A percentile compares a stretch with the other conserved stretches of the same genome.
phyloP scores from a whole-genome alignment of 2,329 filamentous ascomycete species.

The Fusarium ambrosium region DNA sequence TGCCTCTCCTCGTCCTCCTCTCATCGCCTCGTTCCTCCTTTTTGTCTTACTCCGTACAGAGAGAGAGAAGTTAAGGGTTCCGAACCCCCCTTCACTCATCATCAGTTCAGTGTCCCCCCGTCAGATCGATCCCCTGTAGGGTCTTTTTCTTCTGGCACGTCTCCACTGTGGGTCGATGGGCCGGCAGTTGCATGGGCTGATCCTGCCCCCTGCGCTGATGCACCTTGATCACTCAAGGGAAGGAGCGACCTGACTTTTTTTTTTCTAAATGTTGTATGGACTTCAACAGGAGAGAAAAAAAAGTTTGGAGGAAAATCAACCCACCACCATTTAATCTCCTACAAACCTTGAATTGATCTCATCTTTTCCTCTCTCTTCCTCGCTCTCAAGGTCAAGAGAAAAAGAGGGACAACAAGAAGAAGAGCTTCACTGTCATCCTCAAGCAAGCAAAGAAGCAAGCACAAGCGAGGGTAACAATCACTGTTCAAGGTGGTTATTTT shows the following conservation, averaged over 20 bases:
- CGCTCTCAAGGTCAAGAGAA: background rate
- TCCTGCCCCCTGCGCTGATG: conserved; percentile 29
- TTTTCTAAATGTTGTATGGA: conserved; percentile 13
- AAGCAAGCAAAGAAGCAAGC: background rate
- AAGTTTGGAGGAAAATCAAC: conserved; percentile 5
- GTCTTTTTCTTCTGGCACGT: conserved; percentile 33
- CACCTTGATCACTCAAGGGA: conserved; percentile 36
- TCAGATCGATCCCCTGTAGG: conserved; percentile 22
- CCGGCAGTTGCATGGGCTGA: conserved; percentile 41
- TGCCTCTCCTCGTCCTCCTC: background rate
- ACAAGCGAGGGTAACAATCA: background rate
- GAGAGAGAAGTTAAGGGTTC: background rate
- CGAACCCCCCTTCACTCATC: background rate
- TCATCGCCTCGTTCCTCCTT: background rate
- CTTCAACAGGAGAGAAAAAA: conserved; percentile 25
- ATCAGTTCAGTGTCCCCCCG: background rate
- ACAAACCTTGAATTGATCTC: background rate
- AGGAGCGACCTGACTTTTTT: conserved; percentile 16
- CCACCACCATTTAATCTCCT: background rate
- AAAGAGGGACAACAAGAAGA: background rate
- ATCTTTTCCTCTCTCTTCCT: background rate
- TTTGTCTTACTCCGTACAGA: background rate
- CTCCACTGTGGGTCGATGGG: conserved; percentile 34
- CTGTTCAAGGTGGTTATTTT: background rate
- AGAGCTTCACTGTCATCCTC: conserved; percentile 1